Evolutionary conservation across 2,329 filamentous ascomycete species (phyloP).

Genomic region (Onygenales sp.): DNA sequence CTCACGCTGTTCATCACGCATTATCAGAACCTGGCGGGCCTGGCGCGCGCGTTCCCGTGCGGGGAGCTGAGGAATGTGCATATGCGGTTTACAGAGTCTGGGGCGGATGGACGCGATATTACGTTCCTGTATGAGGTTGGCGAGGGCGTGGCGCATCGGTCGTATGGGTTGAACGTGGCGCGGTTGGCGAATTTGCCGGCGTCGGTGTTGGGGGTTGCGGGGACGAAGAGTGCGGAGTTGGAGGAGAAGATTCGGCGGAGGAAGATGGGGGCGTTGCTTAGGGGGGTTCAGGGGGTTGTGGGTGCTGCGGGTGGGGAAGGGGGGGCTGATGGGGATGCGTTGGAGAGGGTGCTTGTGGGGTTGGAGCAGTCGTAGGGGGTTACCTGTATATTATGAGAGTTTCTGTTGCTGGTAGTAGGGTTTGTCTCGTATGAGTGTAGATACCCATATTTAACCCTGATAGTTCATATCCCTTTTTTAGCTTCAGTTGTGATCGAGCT

Average conservation of each 20-base stretch:
- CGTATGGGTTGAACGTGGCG: slow-evolving; percentile 90
- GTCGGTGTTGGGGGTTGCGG: slow-evolving; percentile 67
- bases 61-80: slow-evolving; percentile 76
- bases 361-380: slow-evolving; percentile 33
- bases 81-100: slow-evolving; percentile 69
- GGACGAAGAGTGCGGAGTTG: slow-evolving; percentile 67
- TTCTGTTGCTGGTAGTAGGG: no score
- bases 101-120: slow-evolving; percentile 57
- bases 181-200: slow-evolving; percentile 71
- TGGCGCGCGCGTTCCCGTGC: slow-evolving; percentile 58
- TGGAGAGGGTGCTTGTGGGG: slow-evolving; percentile 32
- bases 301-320: slow-evolving; percentile 11
- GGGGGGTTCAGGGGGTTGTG: slow-evolving; percentile 21
- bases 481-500: no score
- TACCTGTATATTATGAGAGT: background rate
- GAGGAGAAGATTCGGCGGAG: slow-evolving; percentile 62
- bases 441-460: no score
- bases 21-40: slow-evolving; percentile 75
- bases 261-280: slow-evolving; percentile 39
- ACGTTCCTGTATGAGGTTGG: slow-evolving; percentile 92
- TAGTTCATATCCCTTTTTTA: no score
- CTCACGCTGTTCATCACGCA: slow-evolving; percentile 95
- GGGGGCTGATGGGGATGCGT: slow-evolving; percentile 12
- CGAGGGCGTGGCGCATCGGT: slow-evolving; percentile 84
- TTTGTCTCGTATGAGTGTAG: no score